Evolutionary conservation across 2,329 filamentous ascomycete species (phyloP).

Genomic region (Calonectria pteridis): DNA sequence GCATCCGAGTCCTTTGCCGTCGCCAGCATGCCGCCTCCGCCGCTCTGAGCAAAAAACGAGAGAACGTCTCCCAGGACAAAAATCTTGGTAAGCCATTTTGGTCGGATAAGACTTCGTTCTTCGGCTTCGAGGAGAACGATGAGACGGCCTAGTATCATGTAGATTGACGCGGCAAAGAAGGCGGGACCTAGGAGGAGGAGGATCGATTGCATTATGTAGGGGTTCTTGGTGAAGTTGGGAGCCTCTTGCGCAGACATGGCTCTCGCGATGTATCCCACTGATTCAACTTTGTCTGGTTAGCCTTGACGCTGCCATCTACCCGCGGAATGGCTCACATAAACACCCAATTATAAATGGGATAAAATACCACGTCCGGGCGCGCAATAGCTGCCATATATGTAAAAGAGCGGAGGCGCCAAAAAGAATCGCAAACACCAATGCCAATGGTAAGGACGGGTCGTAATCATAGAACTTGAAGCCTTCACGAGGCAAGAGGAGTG

Average conservation of each 20-base stretch:
- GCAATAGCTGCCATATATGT: background rate
- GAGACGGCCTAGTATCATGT: background rate
- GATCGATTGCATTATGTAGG: background rate
- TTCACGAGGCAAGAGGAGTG: background rate
- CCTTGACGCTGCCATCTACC: background rate
- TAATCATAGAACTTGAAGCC: background rate
- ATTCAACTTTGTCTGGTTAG: background rate
- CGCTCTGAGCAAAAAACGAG: background rate
- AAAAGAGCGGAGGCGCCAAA: background rate
- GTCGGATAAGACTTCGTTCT: background rate
- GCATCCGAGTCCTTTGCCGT: background rate
- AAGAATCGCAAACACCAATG: background rate
- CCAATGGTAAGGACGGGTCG: background rate
- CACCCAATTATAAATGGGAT: background rate
- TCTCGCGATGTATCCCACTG: background rate
- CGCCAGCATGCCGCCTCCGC: background rate
- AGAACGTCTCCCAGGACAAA: background rate
- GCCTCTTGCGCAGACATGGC: background rate
- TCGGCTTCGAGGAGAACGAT: background rate
- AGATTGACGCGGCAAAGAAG: background rate
- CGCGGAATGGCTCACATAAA: background rate
- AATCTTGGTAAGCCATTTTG: background rate
- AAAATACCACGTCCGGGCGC: conserved; percentile 3
- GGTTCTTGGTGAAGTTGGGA: background rate
- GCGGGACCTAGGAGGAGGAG: background rate